Conservation (phyloP, 148 eudicot species). For the Rhododendron henanense region DNA sequence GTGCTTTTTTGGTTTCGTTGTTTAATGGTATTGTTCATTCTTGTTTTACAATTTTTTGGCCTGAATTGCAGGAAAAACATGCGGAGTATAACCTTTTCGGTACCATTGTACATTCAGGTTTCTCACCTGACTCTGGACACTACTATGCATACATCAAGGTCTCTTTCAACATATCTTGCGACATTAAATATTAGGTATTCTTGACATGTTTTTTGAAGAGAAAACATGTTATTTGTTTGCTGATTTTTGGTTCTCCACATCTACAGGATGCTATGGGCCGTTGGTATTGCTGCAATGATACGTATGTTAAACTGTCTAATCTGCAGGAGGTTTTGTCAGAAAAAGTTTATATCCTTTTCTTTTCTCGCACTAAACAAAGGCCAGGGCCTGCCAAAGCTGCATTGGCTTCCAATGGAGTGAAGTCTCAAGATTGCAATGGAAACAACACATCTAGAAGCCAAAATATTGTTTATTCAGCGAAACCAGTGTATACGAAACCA, state of each 20-base stretch:
- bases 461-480: slow-evolving; percentile 20
- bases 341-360: slow-evolving; percentile 93
- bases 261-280: slow-evolving; percentile 77
- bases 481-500: slow-evolving; percentile 24
- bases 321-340: slow-evolving; percentile 83
- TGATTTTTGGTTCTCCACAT: slow-evolving; percentile 10
- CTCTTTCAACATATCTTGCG: slow-evolving; percentile 6
- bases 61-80: slow-evolving; percentile 69
- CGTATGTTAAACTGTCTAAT: slow-evolving; percentile 60
- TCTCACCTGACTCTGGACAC: slow-evolving; percentile 95
- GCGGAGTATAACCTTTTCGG: slow-evolving; percentile 92
- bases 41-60: not conserved
- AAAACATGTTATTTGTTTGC: slow-evolving; percentile 10
- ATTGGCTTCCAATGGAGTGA: slow-evolving; percentile 45
- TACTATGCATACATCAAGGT: slow-evolving; percentile 98
- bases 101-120: slow-evolving; percentile 94
- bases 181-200: slow-evolving; percentile 6
- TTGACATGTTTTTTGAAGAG: not conserved
- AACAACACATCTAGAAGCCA: slow-evolving; percentile 24
- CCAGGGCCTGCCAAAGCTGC: slow-evolving; percentile 37
- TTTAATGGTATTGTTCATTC: not conserved
- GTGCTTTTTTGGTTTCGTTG: not conserved
- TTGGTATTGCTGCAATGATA: slow-evolving; percentile 99
- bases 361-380: slow-evolving; percentile 73
- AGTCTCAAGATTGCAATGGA: slow-evolving; percentile 47